Conservation (phyloP, 2,329 filamentous ascomycete genomes). For the Aspergillus bombycis region DNA sequence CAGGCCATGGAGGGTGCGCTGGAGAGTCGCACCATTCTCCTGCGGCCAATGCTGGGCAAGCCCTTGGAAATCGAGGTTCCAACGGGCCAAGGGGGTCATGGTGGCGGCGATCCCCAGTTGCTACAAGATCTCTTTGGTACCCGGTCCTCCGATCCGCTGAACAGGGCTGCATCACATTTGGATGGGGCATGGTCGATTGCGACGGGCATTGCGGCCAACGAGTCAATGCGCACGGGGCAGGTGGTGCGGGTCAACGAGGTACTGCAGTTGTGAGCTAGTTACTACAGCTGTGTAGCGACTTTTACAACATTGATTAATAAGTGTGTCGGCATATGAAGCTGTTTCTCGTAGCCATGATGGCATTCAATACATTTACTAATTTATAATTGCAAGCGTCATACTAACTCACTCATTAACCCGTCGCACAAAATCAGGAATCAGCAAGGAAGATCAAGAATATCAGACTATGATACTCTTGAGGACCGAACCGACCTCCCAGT, state of each 20-base stretch:
- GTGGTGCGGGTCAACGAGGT: constrained; percentile 60
- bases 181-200: constrained; percentile 63
- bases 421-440: too few species aligned
- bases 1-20: constrained; percentile 46
- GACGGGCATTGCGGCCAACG: constrained; percentile 63
- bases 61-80: constrained; percentile 59
- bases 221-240: constrained; percentile 60
- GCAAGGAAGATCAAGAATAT: too few species aligned
- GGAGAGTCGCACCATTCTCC: constrained; percentile 32
- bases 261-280: constrained; percentile 4
- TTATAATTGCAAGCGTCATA: background rate
- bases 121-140: constrained; percentile 62
- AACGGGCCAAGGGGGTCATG: constrained; percentile 58
- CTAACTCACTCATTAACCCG: background rate
- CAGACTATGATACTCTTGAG: too few species aligned
- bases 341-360: background rate
- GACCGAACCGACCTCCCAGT: too few species aligned
- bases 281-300: background rate
- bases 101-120: constrained; percentile 62
- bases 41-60: constrained; percentile 61
- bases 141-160: constrained; percentile 48
- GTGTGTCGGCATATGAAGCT: background rate
- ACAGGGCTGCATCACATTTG: constrained; percentile 60
- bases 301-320: background rate
- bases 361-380: fast-evolving